These are phyloP conservation scores for Macroventuria anomochaeta DNA, from an alignment of 2,329 filamentous ascomycete genomes.

Conservation along the genomic window DNA sequence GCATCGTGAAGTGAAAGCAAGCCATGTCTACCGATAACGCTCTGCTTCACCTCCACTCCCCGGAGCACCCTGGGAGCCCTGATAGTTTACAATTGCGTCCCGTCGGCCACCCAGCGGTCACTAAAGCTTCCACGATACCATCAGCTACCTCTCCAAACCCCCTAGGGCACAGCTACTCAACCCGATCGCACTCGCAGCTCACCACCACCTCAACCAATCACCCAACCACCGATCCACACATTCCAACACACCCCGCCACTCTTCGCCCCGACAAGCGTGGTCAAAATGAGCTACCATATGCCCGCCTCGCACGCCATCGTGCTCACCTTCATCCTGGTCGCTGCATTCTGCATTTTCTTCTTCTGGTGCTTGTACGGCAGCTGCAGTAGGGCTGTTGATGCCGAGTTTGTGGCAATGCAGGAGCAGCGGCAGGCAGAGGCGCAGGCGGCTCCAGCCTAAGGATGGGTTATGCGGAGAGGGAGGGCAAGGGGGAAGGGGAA, in stretches of 20 bases:
- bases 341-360: conserved; percentile 25
- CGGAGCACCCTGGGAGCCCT: too few species aligned
- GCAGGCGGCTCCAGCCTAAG: background rate
- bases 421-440: background rate
- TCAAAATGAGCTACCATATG: conserved; percentile 3
- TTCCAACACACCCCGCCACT: too few species aligned
- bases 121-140: too few species aligned
- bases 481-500: background rate
- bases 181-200: too few species aligned
- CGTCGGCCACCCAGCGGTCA: too few species aligned
- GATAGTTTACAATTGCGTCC: too few species aligned
- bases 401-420: conserved; percentile 10
- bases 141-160: too few species aligned
- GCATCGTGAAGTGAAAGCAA: background rate
- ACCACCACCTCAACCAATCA: background rate
- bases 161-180: too few species aligned
- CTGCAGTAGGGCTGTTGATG: conserved; percentile 24
- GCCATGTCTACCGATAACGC: background rate
- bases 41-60: background rate
- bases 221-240: background rate
- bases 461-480: too few species aligned
- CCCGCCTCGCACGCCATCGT: conserved; percentile 20
- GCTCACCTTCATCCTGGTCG: conserved; percentile 21
- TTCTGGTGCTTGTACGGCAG: conserved; percentile 23
- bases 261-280: too few species aligned